These are phyloP conservation scores for Ricinus communis DNA, from an alignment of 345 rosid genomes.

Conservation along the genomic window DNA sequence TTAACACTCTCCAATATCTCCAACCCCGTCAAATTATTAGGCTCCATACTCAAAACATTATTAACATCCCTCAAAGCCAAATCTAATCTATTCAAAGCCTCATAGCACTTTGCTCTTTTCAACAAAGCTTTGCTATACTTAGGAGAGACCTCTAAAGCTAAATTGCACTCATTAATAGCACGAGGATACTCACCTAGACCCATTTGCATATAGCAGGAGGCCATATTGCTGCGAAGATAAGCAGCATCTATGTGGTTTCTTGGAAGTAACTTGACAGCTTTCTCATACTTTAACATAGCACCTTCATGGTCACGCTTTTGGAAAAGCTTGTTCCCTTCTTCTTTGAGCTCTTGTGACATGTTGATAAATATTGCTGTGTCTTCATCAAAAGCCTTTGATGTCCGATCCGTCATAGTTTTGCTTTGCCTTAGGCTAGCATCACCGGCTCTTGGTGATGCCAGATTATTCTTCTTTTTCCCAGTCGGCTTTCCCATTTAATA, in stretches of 20 bases:
- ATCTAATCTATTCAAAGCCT: constrained; percentile 81
- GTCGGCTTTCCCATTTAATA: constrained; percentile 83
- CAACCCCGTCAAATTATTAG: constrained; percentile 66
- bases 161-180: constrained; percentile 83
- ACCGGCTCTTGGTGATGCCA: constrained; percentile 36
- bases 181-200: constrained; percentile 94
- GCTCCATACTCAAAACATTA: constrained; percentile 74
- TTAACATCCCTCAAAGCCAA: constrained; percentile 85
- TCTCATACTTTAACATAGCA: constrained; percentile 87
- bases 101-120: constrained; percentile 82
- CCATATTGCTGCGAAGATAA: constrained; percentile 79
- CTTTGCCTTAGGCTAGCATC: constrained; percentile 36
- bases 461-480: constrained; percentile 68
- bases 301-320: constrained; percentile 96
- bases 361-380: constrained; percentile 86
- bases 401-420: constrained; percentile 45
- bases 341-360: constrained; percentile 93
- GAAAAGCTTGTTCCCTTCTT: constrained; percentile 84
- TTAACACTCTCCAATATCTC: constrained; percentile 73
- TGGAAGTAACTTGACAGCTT: constrained; percentile 88
- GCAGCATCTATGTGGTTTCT: constrained; percentile 78
- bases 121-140: constrained; percentile 83
- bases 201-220: constrained; percentile 92
- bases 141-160: constrained; percentile 86
- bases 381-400: constrained; percentile 78